Conservation (phyloP, 2,329 filamentous ascomycete species). For the Kalmusia sp. region DNA sequence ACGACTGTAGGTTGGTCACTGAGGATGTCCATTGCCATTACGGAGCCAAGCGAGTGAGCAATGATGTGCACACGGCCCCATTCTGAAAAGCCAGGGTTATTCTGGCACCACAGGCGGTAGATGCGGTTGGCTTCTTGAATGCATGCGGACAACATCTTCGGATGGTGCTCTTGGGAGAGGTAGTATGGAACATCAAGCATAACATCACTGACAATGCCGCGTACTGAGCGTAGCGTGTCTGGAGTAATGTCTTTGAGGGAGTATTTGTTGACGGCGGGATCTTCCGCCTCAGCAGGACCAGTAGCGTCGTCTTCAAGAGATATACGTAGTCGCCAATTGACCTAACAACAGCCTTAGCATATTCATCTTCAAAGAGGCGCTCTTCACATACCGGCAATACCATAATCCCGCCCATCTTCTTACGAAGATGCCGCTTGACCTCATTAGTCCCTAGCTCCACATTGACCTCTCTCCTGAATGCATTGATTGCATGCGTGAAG, state of each 20-base stretch:
- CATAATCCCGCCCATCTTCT: slow-evolving; percentile 89
- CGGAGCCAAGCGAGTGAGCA: slow-evolving; percentile 90
- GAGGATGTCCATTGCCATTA: slow-evolving; percentile 91
- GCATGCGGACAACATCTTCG: slow-evolving; percentile 90
- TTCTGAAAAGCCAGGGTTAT: slow-evolving; percentile 85
- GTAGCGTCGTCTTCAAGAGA: slow-evolving; percentile 78
- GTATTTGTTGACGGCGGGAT: slow-evolving; percentile 68
- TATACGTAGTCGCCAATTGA: slow-evolving; percentile 92
- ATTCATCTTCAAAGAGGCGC: neutral
- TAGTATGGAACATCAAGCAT: slow-evolving; percentile 99
- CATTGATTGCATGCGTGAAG: slow-evolving; percentile 95
- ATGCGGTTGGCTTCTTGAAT: slow-evolving; percentile 92
- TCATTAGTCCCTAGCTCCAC: slow-evolving; percentile 77
- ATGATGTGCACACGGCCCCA: slow-evolving; percentile 88
- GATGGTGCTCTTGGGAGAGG: slow-evolving; percentile 87
- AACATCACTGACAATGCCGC: slow-evolving; percentile 92
- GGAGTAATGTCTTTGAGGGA: slow-evolving; percentile 90
- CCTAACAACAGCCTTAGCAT: slow-evolving; percentile 31
- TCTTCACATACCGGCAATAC: slow-evolving; percentile 69
- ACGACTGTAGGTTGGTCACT: slow-evolving; percentile 83
- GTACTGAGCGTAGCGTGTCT: slow-evolving; percentile 84
- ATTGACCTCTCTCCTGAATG: slow-evolving; percentile 85
- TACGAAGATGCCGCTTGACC: slow-evolving; percentile 77
- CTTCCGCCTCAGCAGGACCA: slow-evolving; percentile 61
- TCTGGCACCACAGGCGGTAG: slow-evolving; percentile 92